Conservation (phyloP, 2,329 filamentous ascomycete genomes). For the Aspergillus neoniger region DNA sequence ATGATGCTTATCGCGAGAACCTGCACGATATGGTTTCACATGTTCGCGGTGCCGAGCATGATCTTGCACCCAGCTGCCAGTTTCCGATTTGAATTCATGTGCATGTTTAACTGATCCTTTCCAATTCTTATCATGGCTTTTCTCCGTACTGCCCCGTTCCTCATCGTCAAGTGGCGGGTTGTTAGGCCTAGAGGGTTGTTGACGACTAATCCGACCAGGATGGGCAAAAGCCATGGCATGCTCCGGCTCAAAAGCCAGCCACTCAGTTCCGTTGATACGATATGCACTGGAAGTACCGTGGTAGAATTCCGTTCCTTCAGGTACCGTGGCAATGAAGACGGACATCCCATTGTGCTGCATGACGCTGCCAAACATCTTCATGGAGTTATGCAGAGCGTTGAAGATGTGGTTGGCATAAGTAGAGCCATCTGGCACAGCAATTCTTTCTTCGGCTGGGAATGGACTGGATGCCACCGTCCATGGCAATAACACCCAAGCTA, state of each 20-base stretch:
- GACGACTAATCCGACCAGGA: background rate
- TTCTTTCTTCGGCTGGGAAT: background rate
- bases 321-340: background rate
- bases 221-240: slow-evolving; percentile 3
- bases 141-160: background rate
- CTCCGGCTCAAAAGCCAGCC: background rate
- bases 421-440: background rate
- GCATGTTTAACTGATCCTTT: background rate
- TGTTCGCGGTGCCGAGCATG: background rate
- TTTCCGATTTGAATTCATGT: background rate
- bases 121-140: background rate
- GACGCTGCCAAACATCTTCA: background rate
- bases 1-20: background rate
- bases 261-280: background rate
- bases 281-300: background rate
- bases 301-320: background rate
- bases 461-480: background rate
- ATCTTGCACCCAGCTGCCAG: background rate
- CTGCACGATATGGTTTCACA: background rate
- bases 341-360: slow-evolving; percentile 1
- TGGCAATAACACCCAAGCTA: background rate
- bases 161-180: background rate
- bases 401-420: background rate
- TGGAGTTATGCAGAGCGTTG: background rate
- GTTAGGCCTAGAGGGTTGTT: background rate